A percentile compares a stretch with the other conserved stretches of the same genome.
Evolutionary conservation across 1,139 yeast species (phyloP).

Genomic region (Kazachstania sp.): DNA sequence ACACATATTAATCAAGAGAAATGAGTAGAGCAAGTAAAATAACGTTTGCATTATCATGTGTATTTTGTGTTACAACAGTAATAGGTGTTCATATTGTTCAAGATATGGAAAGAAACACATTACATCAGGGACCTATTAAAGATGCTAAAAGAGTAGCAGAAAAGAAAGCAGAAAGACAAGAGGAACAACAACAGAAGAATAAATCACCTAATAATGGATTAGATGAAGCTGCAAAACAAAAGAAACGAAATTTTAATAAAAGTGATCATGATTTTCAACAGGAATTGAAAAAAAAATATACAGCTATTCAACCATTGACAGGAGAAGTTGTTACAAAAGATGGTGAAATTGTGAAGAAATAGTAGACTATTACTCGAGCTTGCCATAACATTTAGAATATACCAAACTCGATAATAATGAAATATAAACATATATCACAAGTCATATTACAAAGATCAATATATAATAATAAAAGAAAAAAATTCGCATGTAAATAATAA

Average conservation of each 20-base stretch:
- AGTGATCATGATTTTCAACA: slow-evolving; percentile 72
- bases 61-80: slow-evolving; percentile 50
- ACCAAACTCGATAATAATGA: neutral
- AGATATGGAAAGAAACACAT: slow-evolving; percentile 54
- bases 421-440: neutral
- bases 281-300: slow-evolving; percentile 53
- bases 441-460: neutral
- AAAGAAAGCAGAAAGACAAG: slow-evolving; percentile 35
- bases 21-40: slow-evolving; percentile 71
- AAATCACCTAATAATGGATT: slow-evolving; percentile 1
- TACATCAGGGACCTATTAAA: slow-evolving; percentile 72
- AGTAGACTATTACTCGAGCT: neutral
- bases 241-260: slow-evolving; percentile 46
- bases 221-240: slow-evolving; percentile 30
- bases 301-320: slow-evolving; percentile 57
- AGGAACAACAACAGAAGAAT: slow-evolving; percentile 26
- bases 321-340: slow-evolving; percentile 35
- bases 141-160: slow-evolving; percentile 57
- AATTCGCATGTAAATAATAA: too few relatives aligned
- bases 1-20: neutral
- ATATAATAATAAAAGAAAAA: too few relatives aligned
- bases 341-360: slow-evolving; percentile 14
- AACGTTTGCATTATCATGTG: slow-evolving; percentile 53
- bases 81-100: slow-evolving; percentile 63
- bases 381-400: too few relatives aligned